Evolutionary conservation across 768 basidiomycete genomes (phyloP), one percentile per base, ranked within the genome.

Genomic region (Macrolepiota albuminosa): DNA sequence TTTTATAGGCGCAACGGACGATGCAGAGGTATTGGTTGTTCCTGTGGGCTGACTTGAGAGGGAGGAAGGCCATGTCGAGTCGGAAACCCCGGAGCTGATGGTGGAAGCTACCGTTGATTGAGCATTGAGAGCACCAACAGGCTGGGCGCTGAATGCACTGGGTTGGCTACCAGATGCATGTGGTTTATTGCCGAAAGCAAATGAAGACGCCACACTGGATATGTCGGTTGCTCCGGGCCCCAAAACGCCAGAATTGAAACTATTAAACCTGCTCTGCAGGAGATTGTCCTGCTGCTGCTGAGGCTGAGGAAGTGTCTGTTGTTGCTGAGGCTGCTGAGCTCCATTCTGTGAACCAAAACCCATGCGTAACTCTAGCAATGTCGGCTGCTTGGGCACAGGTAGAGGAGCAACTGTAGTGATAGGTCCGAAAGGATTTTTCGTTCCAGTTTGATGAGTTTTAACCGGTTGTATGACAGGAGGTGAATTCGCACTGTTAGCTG

Each of bases 341-440:
- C 46, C 62, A 68, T 66, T 63, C 26, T 53, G 46, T 42, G 59
- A 54, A 47, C 73, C 75, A 18, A 72, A 63, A 10, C 84, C 82
- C 75, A 81, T 81, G 3, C 87, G 81, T 14, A 98, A 73, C 68
- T 97, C 90, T 73, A 90, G 83, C 67, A 98, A 75, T 2, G 91
- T 93, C 10, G 89, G 92, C 33, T 79, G 82, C 70, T 87, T 89
- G 1, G 91, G 89, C 31, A 91, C 77, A 7, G 81, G 78, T 16
- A 89, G 86, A 1, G 86, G 82, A 26, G 84, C 75, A 9, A 81
- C 79, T 6, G 63, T 55, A 31, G 82, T 77, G 4, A 91, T 84
- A 34, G 84, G 83, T 6, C 94, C 95, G 63, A 99, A 99, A 3
- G 97, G 97, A 79, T 99, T 99, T 65, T 85, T 87, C 7, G 93